Percentiles rank a stretch among this genome's conserved stretches.
Conservation (phyloP, 2,329 filamentous ascomycete genomes). For the Pseudocercospora crystallina region DNA sequence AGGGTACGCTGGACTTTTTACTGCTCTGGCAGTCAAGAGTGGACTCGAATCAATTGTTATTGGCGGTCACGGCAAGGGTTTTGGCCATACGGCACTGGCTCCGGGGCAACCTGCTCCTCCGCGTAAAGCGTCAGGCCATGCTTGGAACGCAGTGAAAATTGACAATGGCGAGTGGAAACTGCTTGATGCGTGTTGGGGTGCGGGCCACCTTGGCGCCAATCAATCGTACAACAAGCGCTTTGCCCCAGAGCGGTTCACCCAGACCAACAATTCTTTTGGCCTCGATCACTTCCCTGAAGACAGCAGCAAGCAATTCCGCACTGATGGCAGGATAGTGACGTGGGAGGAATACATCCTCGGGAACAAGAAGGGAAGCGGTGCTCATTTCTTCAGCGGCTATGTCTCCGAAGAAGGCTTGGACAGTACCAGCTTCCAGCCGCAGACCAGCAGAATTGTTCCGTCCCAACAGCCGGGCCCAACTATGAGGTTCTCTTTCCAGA, state of each 20-base stretch:
- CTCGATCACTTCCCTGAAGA: constrained; percentile 75
- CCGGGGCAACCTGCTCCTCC: constrained; percentile 66
- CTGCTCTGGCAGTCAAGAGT: constrained; percentile 72
- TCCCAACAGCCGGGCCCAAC: constrained; percentile 45
- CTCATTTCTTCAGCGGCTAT: constrained; percentile 48
- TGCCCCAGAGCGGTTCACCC: constrained; percentile 59
- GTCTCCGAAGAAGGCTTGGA: constrained; percentile 53
- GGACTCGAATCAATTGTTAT: constrained; percentile 77
- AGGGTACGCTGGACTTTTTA: constrained; percentile 83
- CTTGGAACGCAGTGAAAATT: constrained; percentile 87
- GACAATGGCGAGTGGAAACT: constrained; percentile 89
- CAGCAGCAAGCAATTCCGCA: constrained; percentile 67
- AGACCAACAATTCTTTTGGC: constrained; percentile 78
- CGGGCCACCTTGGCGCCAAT: constrained; percentile 63
- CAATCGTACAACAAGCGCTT: constrained; percentile 68
- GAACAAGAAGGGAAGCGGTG: constrained; percentile 48
- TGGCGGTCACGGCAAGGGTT: constrained; percentile 82
- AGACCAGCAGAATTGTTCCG: constrained; percentile 60
- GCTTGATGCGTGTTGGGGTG: constrained; percentile 90
- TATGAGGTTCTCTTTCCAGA: constrained; percentile 73
- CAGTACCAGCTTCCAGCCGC: constrained; percentile 62
- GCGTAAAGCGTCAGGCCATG: constrained; percentile 62
- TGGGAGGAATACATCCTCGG: constrained; percentile 85
- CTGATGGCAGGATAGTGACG: constrained; percentile 63
- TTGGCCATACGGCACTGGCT: constrained; percentile 63